These are phyloP conservation scores for Scutellaria minor DNA, from an alignment of 257 asterid genomes.

Conservation along the genomic window DNA sequence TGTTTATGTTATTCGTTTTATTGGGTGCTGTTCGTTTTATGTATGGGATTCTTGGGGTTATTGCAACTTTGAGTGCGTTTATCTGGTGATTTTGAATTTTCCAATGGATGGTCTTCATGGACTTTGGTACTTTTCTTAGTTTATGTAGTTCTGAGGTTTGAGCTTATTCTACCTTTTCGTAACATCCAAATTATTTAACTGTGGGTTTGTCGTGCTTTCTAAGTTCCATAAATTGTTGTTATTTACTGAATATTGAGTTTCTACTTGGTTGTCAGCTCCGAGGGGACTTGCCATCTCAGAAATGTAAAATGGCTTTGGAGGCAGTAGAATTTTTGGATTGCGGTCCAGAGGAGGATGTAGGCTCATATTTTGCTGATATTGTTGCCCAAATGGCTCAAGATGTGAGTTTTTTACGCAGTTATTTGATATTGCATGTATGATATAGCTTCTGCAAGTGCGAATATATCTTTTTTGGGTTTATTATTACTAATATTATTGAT, in stretches of 20 bases:
- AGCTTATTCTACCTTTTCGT: neutral
- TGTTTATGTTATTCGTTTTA: neutral
- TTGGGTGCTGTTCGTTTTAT: neutral
- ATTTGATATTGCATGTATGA: neutral
- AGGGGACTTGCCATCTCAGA: slow-evolving; percentile 89
- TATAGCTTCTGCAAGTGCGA: too few relatives aligned
- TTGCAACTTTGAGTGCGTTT: slow-evolving; percentile 2
- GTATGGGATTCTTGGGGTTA: neutral
- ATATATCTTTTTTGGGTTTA: too few relatives aligned
- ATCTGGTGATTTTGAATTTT: neutral
- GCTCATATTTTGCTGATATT: slow-evolving; percentile 94
- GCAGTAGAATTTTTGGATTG: slow-evolving; percentile 81
- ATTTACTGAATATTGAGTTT: slow-evolving; percentile 16
- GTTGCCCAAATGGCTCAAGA: slow-evolving; percentile 96
- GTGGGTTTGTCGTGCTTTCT: neutral
- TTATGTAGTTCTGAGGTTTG: slow-evolving; percentile 20
- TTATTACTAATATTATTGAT: too few relatives aligned
- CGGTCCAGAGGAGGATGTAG: slow-evolving; percentile 75
- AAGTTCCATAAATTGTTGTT: slow-evolving; percentile 8
- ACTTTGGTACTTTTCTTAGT: neutral
- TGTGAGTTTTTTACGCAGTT: slow-evolving; percentile 53
- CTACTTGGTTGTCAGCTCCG: slow-evolving; percentile 61
- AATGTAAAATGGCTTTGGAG: slow-evolving; percentile 86
- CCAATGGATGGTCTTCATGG: neutral
- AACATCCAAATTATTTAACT: neutral